These are phyloP conservation scores for Lagerstroemia speciosa DNA, from an alignment of 345 rosid species.

Conservation along the genomic window DNA sequence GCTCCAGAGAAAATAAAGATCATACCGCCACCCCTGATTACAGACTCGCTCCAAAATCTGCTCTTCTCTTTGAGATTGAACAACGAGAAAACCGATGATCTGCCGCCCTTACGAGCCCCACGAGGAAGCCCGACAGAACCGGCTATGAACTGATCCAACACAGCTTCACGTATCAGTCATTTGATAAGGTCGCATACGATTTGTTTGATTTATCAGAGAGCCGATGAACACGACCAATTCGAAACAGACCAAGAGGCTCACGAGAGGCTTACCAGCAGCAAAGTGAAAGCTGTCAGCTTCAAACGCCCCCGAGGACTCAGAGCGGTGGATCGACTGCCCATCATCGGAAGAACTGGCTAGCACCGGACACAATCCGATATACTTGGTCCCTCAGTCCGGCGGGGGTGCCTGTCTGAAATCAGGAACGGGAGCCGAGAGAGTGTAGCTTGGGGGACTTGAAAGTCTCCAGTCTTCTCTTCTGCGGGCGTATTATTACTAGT, in stretches of 20 bases:
- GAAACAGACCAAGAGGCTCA: neutral
- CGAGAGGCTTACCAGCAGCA: constrained; percentile 5
- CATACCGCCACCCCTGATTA: constrained; percentile 50
- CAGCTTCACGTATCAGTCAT: neutral
- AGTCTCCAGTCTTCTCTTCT: neutral
- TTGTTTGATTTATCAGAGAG: neutral
- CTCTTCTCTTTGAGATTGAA: constrained; percentile 83
- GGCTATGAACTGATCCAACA: constrained; percentile 26
- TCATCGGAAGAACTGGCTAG: neutral
- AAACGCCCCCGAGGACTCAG: neutral
- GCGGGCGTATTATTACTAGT: neutral
- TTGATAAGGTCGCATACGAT: neutral
- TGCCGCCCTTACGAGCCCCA: constrained; percentile 31
- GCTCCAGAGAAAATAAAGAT: neutral
- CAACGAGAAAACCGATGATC: constrained; percentile 70
- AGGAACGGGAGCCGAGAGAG: neutral
- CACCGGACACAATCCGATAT: neutral
- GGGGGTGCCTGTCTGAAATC: neutral
- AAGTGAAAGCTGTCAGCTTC: constrained; percentile 2
- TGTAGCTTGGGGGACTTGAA: no score
- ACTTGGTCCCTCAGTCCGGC: neutral
- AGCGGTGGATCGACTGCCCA: constrained; percentile 4
- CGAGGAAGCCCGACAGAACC: constrained; percentile 27
- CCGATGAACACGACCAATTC: neutral
- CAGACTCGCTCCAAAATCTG: constrained; percentile 89